Base-by-base conservation (phyloP, 73 alveolate genomes). In the Paramecium octaurelia region DNA sequence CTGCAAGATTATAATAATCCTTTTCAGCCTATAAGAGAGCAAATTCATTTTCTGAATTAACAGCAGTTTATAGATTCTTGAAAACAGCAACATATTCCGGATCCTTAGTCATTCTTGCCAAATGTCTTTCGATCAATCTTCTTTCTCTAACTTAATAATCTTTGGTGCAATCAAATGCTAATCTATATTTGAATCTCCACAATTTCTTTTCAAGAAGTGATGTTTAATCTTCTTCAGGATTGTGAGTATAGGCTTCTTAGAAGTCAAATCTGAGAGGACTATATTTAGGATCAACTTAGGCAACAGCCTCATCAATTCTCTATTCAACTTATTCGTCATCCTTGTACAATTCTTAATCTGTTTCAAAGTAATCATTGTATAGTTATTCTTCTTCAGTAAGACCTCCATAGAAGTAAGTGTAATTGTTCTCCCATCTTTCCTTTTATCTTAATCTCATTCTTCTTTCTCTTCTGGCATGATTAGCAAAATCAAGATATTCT, bases 391-490 rank as follows among this genome's bases (percentile, higher is more conserved):
- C 97, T 92, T 96, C 99, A 46, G 97, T 93, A 59, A 94, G 94
- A 24, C 95, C 96, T 18, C 97, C 97, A 84, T 93, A 92, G 96
- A 92, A 96, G 90, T 91, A 92, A 18, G 97, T 70, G 92, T 93
- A 94, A 93, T 95, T 93, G 31, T 95, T 90, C 11, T 91, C 94
- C 97, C 98, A 93, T 92, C 97, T 96, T 64, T 95, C 97, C 43
- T 90, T 88, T 93, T 94, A 95, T 70, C 96, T 88, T 38, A 93
- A 95, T 14, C 95, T 96, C 99, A 96, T 95, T 92, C 99, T 95
- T 59, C 71, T 77, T 94, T 96, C 99, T 73, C 99, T 92, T 92
- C 99, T 94, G 31, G 95, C 98, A 94, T 96, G 99, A 88, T 95
- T 93, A 40, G 91, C 96, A 12, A 94, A 94, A 85, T 96, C 99